Percentiles rank a stretch among this genome's conserved stretches.
Evolutionary conservation across 1,284 basidiomycete genomes (phyloP).

Genomic region (Mycena citricolor): DNA sequence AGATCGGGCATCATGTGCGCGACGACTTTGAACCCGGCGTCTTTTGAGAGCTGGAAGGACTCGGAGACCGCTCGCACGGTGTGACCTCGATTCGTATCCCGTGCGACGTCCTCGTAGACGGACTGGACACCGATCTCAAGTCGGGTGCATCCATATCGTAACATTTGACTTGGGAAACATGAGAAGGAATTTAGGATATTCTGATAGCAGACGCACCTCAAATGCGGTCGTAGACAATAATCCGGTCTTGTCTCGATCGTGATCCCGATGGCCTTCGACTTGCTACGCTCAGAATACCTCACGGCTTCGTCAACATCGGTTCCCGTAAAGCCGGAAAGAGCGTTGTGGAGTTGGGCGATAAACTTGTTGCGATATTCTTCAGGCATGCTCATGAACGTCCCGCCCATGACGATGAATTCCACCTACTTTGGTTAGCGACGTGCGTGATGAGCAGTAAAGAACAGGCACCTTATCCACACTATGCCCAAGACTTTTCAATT

Average conservation of each 20-base stretch:
- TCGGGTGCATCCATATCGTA: constrained; percentile 97
- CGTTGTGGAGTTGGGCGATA: constrained; percentile 96
- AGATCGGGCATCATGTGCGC: constrained; percentile 99
- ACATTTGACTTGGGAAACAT: constrained; percentile 79
- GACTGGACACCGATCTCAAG: constrained; percentile 99
- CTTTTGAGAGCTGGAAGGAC: constrained; percentile 97
- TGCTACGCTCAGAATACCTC: constrained; percentile 93
- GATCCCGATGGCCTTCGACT: constrained; percentile 98
- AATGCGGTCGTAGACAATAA: constrained; percentile 95
- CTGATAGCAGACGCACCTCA: constrained; percentile 53
- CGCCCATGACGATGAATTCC: constrained; percentile 99
- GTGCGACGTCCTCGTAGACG: constrained; percentile 98
- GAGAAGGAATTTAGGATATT: constrained; percentile 10
- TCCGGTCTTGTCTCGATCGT: constrained; percentile 99
- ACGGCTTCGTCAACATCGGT: constrained; percentile 98
- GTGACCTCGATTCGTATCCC: constrained; percentile 97
- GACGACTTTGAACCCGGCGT: constrained; percentile 99
- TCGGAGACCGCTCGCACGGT: constrained; percentile 98
- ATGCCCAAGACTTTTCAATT: constrained; percentile 92
- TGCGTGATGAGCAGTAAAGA: neutral
- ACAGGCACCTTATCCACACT: constrained; percentile 88
- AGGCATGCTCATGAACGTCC: constrained; percentile 99
- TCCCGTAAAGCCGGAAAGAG: constrained; percentile 92
- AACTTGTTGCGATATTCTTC: constrained; percentile 95
- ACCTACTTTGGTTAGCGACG: constrained; percentile 53